Conservation (phyloP, 2,329 filamentous ascomycete genomes). For the Alternaria gansuensis region DNA sequence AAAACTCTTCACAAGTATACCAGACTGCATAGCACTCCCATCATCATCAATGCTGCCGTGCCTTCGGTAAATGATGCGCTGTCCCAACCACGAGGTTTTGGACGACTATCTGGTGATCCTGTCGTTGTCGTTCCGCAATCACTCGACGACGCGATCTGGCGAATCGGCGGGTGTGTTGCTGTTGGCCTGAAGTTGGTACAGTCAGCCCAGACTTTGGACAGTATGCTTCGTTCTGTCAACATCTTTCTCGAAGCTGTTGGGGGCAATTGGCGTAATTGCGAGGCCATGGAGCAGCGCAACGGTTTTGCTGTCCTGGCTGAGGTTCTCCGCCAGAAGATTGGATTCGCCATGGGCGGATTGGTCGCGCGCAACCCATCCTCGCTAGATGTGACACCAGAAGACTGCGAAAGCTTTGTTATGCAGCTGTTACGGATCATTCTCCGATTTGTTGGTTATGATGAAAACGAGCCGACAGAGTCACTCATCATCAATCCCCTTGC, state of each 20-base stretch:
- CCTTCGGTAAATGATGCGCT: constrained; percentile 89
- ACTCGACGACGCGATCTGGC: constrained; percentile 91
- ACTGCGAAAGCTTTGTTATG: constrained; percentile 62
- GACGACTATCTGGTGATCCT: constrained; percentile 82
- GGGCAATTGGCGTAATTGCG: constrained; percentile 95
- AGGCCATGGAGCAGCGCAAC: constrained; percentile 96
- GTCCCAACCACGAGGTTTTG: constrained; percentile 80
- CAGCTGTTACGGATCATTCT: constrained; percentile 79
- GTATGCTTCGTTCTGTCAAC: constrained; percentile 78
- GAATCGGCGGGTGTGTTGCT: constrained; percentile 87
- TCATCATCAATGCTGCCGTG: constrained; percentile 88
- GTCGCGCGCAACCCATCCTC: constrained; percentile 60
- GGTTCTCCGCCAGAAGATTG: constrained; percentile 83
- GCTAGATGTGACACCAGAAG: constrained; percentile 45
- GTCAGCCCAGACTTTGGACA: constrained; percentile 73
- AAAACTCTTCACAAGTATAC: constrained; percentile 74
- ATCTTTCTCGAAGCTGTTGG: constrained; percentile 86
- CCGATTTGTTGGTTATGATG: constrained; percentile 87
- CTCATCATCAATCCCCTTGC: constrained; percentile 96
- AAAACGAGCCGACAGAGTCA: constrained; percentile 79
- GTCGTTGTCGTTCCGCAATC: constrained; percentile 82
- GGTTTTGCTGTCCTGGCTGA: constrained; percentile 89
- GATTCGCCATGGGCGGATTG: constrained; percentile 56
- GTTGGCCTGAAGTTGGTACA: constrained; percentile 87
- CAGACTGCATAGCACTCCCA: constrained; percentile 75